These are phyloP conservation scores for Coemansia sp. DNA, from an alignment of 192 early-diverging fungal genomes.

Conservation along the genomic window DNA sequence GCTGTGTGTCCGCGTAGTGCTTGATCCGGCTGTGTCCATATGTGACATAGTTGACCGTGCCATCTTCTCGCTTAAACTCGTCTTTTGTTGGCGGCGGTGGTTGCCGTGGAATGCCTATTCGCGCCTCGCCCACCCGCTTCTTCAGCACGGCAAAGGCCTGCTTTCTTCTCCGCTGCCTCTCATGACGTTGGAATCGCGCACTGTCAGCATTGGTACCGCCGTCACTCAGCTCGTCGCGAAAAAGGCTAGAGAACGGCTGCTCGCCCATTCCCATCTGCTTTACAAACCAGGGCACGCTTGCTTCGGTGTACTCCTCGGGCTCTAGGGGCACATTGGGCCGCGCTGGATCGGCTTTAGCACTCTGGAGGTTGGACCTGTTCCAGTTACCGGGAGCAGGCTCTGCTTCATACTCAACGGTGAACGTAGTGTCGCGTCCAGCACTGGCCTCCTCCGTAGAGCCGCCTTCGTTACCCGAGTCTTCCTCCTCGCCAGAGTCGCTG, in stretches of 20 bases:
- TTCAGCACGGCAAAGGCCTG: slow-evolving; percentile 45
- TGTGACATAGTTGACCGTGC: slow-evolving; percentile 35
- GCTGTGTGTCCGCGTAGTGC: slow-evolving; percentile 48
- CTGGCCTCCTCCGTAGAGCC: not conserved
- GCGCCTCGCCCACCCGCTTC: slow-evolving; percentile 41
- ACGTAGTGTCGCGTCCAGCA: slow-evolving; percentile 17
- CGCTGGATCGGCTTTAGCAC: not conserved
- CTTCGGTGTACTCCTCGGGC: slow-evolving; percentile 36
- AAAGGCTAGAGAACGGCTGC: slow-evolving; percentile 42
- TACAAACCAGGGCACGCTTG: slow-evolving; percentile 39
- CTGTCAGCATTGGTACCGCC: not conserved
- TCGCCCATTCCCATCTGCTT: slow-evolving; percentile 52
- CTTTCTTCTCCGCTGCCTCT: slow-evolving; percentile 36
- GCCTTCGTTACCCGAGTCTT: slow-evolving; percentile 7
- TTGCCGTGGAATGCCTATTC: slow-evolving; percentile 44
- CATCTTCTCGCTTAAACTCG: slow-evolving; percentile 27
- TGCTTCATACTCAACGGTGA: slow-evolving; percentile 27
- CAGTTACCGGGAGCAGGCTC: slow-evolving; percentile 43
- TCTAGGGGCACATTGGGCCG: slow-evolving; percentile 44
- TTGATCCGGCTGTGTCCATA: slow-evolving; percentile 27
- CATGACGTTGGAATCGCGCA: not conserved
- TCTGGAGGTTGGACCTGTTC: not conserved
- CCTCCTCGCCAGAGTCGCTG: slow-evolving; percentile 1
- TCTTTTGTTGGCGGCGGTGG: slow-evolving; percentile 19
- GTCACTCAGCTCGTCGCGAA: slow-evolving; percentile 22